Conservation (phyloP, 176 grass and related monocot species). For the Raddia distichophylla region DNA sequence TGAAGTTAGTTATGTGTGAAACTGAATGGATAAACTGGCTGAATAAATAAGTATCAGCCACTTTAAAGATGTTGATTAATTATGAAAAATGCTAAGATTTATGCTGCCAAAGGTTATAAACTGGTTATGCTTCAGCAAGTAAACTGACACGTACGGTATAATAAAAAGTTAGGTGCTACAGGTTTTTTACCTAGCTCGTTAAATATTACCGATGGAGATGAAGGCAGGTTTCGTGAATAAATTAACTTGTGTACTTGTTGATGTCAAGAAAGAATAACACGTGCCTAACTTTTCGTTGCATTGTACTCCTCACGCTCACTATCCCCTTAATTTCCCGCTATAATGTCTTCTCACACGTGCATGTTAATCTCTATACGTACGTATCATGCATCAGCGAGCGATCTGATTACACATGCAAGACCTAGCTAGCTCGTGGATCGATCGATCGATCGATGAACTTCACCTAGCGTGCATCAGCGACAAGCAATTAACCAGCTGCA, state of each 20-base stretch:
- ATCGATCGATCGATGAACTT: not conserved
- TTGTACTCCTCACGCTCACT: not conserved
- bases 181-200: not conserved
- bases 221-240: not conserved
- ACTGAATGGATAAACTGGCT: too few species aligned
- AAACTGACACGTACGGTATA: too few species aligned
- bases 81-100: too few species aligned
- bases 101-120: too few species aligned
- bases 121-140: too few species aligned
- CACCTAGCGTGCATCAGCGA: not conserved
- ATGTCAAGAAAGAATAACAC: not conserved
- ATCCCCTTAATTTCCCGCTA: not conserved
- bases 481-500: not conserved
- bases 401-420: constrained; percentile 10
- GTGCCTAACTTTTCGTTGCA: not conserved
- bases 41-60: too few species aligned
- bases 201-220: not conserved
- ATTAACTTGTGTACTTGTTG: not conserved
- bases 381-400: not conserved
- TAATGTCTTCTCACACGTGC: not conserved
- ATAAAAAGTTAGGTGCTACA: too few species aligned
- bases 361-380: not conserved
- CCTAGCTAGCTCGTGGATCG: too few species aligned
- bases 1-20: too few species aligned
- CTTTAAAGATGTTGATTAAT: too few species aligned